phyloP scores from a whole-genome alignment of 192 early-diverging fungal genomes.

The Chytriomyces hyalinus region DNA sequence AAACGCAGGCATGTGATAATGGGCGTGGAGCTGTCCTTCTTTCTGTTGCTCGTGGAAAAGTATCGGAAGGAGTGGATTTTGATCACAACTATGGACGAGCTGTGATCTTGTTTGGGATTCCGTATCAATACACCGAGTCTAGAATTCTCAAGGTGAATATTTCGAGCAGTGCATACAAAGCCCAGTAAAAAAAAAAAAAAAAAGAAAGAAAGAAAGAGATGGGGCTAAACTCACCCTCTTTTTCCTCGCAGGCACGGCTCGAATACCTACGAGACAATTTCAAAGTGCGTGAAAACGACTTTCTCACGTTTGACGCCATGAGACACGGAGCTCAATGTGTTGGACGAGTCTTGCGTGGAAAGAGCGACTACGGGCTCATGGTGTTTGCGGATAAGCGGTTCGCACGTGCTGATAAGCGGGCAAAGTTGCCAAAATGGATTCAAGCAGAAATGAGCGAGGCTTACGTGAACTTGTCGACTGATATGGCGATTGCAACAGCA shows the following conservation, averaged over 20 bases:
- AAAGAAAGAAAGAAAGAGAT: neutral
- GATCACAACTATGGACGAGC: constrained; percentile 99
- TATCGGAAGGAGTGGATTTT: constrained; percentile 99
- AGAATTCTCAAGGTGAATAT: constrained; percentile 34
- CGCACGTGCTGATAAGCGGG: constrained; percentile 90
- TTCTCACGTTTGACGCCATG: constrained; percentile 98
- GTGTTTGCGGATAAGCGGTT: constrained; percentile 98
- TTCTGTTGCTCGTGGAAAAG: constrained; percentile 98
- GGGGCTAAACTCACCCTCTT: neutral
- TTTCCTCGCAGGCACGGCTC: constrained; percentile 70
- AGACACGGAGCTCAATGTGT: constrained; percentile 99
- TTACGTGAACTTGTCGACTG: constrained; percentile 90
- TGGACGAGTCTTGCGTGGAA: constrained; percentile 95
- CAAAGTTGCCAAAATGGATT: constrained; percentile 98
- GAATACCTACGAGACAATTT: constrained; percentile 94
- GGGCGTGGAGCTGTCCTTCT: constrained; percentile 96
- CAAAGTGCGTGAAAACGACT: constrained; percentile 97
- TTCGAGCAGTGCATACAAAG: neutral
- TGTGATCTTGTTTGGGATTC: constrained; percentile 99
- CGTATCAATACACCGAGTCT: constrained; percentile 75
- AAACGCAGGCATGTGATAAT: constrained; percentile 85
- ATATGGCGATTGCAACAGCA: constrained; percentile 91
- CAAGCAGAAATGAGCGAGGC: constrained; percentile 85
- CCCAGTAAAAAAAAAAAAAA: neutral
- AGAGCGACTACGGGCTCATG: constrained; percentile 99